Percentiles rank a stretch among this genome's conserved stretches.
Conservation (phyloP, 306 rosid genomes). For the Crotalaria pallida region DNA sequence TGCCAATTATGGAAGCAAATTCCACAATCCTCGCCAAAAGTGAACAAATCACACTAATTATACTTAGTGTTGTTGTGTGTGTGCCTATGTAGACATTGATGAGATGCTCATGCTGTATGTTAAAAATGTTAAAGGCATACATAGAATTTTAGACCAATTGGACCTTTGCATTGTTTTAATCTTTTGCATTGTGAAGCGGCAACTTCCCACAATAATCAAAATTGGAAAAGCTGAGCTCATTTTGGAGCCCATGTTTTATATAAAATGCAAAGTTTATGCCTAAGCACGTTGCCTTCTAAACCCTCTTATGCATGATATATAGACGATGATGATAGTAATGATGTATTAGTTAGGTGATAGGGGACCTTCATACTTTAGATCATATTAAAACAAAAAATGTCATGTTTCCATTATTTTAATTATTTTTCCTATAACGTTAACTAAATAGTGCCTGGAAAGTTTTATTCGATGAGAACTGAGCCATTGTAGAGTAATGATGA, state of each 20-base stretch:
- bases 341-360: not conserved
- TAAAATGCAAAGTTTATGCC: not conserved
- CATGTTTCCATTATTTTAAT: not conserved
- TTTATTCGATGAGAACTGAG: not conserved
- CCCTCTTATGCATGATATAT: not conserved
- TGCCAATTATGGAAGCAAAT: constrained; percentile 20
- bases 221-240: not conserved
- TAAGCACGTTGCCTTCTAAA: not conserved
- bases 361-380: not conserved
- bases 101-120: not conserved
- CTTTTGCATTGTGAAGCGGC: not conserved
- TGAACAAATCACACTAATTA: constrained; percentile 23
- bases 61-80: not conserved
- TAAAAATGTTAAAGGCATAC: not conserved
- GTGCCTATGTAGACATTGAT: constrained; percentile 24
- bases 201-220: constrained; percentile 3
- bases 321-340: not conserved
- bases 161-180: not conserved
- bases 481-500: not conserved
- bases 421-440: constrained; percentile 8
- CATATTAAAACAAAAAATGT: not conserved
- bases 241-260: not conserved
- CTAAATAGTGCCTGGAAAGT: not conserved
- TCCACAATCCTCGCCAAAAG: constrained; percentile 32
- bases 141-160: not conserved